Evolutionary conservation across 2,329 filamentous ascomycete genomes (phyloP).

Genomic region (Aciculosporium take): DNA sequence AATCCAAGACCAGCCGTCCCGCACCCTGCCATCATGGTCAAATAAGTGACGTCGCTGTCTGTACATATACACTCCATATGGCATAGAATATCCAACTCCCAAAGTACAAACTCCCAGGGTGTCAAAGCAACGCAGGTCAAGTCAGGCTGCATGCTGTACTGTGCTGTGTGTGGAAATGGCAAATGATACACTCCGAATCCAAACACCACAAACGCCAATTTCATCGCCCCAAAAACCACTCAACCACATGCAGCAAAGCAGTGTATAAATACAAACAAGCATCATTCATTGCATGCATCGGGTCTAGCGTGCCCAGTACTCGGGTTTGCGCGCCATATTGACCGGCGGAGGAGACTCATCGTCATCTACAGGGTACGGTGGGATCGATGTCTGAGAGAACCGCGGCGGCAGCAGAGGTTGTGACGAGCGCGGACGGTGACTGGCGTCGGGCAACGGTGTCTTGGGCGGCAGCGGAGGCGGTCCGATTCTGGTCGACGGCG

Average conservation of each 20-base stretch:
- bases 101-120: no score
- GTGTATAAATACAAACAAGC: neutral
- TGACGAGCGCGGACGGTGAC: slow-evolving; percentile 12
- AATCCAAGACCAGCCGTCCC: no score
- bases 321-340: slow-evolving; percentile 76
- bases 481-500: slow-evolving; percentile 28
- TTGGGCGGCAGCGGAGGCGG: slow-evolving; percentile 67
- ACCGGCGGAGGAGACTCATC: slow-evolving; percentile 72
- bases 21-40: no score
- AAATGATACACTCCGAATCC: no score
- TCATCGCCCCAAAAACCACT: no score
- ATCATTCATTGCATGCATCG: neutral
- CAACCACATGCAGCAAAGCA: neutral
- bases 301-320: slow-evolving; percentile 36
- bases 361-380: slow-evolving; percentile 68
- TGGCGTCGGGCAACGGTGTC: slow-evolving; percentile 48
- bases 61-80: no score
- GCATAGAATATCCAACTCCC: no score
- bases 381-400: slow-evolving; percentile 24
- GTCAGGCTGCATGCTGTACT: no score
- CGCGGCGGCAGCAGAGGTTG: slow-evolving; percentile 16
- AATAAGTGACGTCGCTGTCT: no score
- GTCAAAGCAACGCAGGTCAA: no score
- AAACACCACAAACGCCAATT: no score
- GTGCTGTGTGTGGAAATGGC: no score